Evolutionary conservation across 352 stramenopile species (phyloP).

Genomic region (Phytophthora pini): DNA sequence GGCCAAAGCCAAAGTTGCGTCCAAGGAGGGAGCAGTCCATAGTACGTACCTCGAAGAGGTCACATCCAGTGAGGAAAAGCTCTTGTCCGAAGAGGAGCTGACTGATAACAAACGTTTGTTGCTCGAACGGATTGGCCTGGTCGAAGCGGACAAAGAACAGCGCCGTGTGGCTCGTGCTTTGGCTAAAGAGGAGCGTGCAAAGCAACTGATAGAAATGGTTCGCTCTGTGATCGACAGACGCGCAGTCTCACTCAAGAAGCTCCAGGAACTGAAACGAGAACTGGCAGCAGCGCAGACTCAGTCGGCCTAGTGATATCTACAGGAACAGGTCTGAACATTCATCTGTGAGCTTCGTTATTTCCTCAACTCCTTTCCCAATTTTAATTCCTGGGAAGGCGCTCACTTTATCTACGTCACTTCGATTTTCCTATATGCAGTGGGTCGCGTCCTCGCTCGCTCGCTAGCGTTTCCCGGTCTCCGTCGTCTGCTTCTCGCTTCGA

Average conservation of each 20-base stretch:
- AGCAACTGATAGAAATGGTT: slow-evolving; percentile 40
- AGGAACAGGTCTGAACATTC: slow-evolving; percentile 33
- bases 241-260: slow-evolving; percentile 37
- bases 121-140: slow-evolving; percentile 34
- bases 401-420: slow-evolving; percentile 52
- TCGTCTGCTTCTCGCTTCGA: slow-evolving; percentile 13
- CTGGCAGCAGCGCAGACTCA: slow-evolving; percentile 28
- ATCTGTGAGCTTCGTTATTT: slow-evolving; percentile 54
- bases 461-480: slow-evolving; percentile 19
- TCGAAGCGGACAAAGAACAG: slow-evolving; percentile 37
- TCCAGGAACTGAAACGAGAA: slow-evolving; percentile 38
- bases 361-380: slow-evolving; percentile 42
- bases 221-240: slow-evolving; percentile 47
- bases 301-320: slow-evolving; percentile 16
- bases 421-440: slow-evolving; percentile 49
- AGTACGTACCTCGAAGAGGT: slow-evolving; percentile 27
- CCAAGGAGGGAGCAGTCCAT: slow-evolving; percentile 4
- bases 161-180: slow-evolving; percentile 31
- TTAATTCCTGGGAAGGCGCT: slow-evolving; percentile 43
- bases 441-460: slow-evolving; percentile 9
- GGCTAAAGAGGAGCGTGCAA: slow-evolving; percentile 44
- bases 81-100: slow-evolving; percentile 38
- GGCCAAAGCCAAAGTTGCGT: slow-evolving; percentile 20
- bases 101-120: slow-evolving; percentile 35
- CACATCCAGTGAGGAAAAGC: slow-evolving; percentile 12